Evolutionary conservation across 108 stramenopile species (phyloP), one percentile per base, ranked within the genome.

Genomic region (Cyclostephanos invisitatus): DNA sequence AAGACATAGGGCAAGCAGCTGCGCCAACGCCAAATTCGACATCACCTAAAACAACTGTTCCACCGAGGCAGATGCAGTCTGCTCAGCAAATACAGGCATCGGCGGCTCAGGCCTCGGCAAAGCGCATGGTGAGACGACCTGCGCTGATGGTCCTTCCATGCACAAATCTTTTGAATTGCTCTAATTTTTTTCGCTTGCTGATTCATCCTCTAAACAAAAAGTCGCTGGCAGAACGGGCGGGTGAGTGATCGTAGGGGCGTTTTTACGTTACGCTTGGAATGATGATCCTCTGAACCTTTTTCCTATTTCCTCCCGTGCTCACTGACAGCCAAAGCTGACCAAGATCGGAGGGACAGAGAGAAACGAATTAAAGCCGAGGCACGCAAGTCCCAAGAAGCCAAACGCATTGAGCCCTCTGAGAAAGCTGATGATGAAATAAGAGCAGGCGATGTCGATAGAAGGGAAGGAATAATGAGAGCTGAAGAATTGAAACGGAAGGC

Each of bases 191-290:
- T 38, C 37, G 17, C 36, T 61, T 38, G 60, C 36, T 35, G n/a
- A 17, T 32, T 12, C 12, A 27, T 37, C 4, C 4, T 1, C 0
- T 61, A 37, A 38, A 61, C 36, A 38, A 32, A 57, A 0, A 61
- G 60, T 61, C 60, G 22, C 60, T 61, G 12, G 60, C 60, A 6
- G 60, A 61, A 36, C 36, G 60, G 60, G 60, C 60, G 7, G 60
- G 60, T 61, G 18, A 61, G 60, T 5, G 3, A 61, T 18, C 7
- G 9, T 21, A 21, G 17, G 60, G 9, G 10, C 8, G 28, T 56
- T 25, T 14, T 57, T 57, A 1, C 28, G 6, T 17, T 27, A 28
- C 0, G 25, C 27, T 24, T 57, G 12, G 27, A 46, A 2, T 29
- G 56, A 20, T 14, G 53, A 29, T 29, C 56, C 17, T 15, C 27